Evolutionary conservation across 192 early-diverging fungal genomes (phyloP), one percentile per base, ranked within the genome.

Genomic region (Podila epicladia): DNA sequence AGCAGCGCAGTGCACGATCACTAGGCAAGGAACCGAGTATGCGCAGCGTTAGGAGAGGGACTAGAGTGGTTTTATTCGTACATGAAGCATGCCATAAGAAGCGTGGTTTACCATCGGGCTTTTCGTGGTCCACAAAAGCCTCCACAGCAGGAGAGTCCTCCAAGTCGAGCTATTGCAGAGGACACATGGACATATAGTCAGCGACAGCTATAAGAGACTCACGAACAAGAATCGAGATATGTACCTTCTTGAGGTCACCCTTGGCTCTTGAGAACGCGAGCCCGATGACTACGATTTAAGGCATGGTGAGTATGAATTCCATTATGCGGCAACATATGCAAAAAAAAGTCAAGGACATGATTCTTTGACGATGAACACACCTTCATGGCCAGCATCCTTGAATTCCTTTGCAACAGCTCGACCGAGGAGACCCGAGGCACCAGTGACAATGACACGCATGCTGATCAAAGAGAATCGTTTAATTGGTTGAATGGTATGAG

Each of bases 1-100:
- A 33, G 95, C 96, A 15, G 96, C 96, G 70, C 94, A 94, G 77
- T 96, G 93, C 26, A 94, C 89, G 28, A 97, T 88, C 29, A 83
- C 90, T 84, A 85, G 71, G 41, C 41, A 45, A 45, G 12, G 13
- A 45, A 4, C 1, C 15, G 2, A 15, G 15, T 45, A 45, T 45
- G 9, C 35, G 35, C 15, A 45, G 41, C 41, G 41, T 45, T 17
- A 45, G 2, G 1, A 45, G 1, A 3, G 3, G 13, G 41, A 15
- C 1, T 58, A 28, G 26, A 26, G 8, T n/a, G 26, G 35, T 37
- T n/a, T n/a, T 58, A 0, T 33, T 4, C 33, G 17, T 57, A 6
- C 8, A 62, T 38, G 58, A 35, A 22, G 37, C 66, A 62, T 19
- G 13, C 37, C 49, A 12, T 2, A 9, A n/a, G 26, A 22, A 65